These are phyloP conservation scores for Symbiodinium pilosum DNA, from an alignment of 73 alveolate genomes.

Conservation along the genomic window DNA sequence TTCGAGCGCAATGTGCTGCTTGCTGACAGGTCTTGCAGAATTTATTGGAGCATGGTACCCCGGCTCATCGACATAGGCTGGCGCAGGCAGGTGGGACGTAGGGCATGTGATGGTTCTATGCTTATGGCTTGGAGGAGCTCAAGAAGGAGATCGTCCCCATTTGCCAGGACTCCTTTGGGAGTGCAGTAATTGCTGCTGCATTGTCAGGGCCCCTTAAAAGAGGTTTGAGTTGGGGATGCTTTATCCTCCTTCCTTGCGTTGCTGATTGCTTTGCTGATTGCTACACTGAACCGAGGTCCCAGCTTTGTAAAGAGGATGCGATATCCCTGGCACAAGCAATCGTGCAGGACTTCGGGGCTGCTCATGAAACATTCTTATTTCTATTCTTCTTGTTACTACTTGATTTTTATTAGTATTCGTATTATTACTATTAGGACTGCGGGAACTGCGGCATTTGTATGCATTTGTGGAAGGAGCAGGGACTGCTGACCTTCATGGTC, in stretches of 20 bases:
- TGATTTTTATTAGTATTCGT: too few species aligned
- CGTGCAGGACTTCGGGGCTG: slow-evolving; percentile 19
- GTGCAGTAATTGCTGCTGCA: slow-evolving; percentile 55
- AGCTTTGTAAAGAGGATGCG: slow-evolving; percentile 51
- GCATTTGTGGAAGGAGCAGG: background rate
- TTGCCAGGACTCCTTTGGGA: slow-evolving; percentile 76
- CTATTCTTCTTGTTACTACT: too few species aligned
- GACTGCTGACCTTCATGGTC: slow-evolving; percentile 64
- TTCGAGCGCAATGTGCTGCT: background rate
- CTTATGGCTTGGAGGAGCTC: slow-evolving; percentile 9
- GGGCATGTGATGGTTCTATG: background rate
- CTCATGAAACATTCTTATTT: background rate
- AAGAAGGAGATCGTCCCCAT: slow-evolving; percentile 31
- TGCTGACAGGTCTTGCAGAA: slow-evolving; percentile 23
- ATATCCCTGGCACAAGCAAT: slow-evolving; percentile 38
- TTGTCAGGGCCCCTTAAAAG: background rate
- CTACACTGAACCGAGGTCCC: background rate
- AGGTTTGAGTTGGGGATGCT: background rate
- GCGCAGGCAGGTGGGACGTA: background rate
- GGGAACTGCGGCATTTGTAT: too few species aligned
- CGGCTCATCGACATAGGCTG: slow-evolving; percentile 35
- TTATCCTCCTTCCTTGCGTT: background rate
- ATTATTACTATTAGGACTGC: too few species aligned
- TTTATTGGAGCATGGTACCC: slow-evolving; percentile 40
- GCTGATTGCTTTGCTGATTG: background rate